A percentile compares a stretch with the other conserved stretches of the same genome.
phyloP scores from a whole-genome alignment of 2,329 filamentous ascomycete species.

The Tolypocladium ovalisporum region DNA sequence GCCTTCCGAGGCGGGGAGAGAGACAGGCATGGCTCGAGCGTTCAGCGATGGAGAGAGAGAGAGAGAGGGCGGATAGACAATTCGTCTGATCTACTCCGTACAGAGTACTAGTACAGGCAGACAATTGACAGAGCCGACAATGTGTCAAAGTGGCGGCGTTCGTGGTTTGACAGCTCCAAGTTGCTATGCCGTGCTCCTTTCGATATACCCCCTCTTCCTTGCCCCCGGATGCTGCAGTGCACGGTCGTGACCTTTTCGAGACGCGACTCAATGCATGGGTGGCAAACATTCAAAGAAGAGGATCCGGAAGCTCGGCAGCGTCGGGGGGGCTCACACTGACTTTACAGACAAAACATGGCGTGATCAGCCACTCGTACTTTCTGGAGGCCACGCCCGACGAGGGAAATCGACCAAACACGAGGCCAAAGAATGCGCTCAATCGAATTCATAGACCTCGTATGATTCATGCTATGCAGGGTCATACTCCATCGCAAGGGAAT shows the following conservation, averaged over 20 bases:
- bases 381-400: not conserved
- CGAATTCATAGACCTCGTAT: not conserved
- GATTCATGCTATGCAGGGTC: not conserved
- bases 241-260: not conserved
- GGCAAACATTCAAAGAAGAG: not conserved
- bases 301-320: not conserved
- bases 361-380: not conserved
- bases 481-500: not conserved
- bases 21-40: not conserved
- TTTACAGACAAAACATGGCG: not conserved
- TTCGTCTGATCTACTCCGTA: no score
- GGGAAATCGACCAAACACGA: not conserved
- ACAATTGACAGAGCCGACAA: not conserved
- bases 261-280: not conserved
- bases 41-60: not conserved
- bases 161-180: no score
- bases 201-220: not conserved
- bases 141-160: not conserved
- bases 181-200: not conserved
- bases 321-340: not conserved
- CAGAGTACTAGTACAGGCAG: no score
- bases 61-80: not conserved
- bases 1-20: not conserved
- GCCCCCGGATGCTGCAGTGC: not conserved
- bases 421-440: not conserved